Base-by-base conservation (phyloP, 768 basidiomycete species). In the Hericium coralloides region DNA sequence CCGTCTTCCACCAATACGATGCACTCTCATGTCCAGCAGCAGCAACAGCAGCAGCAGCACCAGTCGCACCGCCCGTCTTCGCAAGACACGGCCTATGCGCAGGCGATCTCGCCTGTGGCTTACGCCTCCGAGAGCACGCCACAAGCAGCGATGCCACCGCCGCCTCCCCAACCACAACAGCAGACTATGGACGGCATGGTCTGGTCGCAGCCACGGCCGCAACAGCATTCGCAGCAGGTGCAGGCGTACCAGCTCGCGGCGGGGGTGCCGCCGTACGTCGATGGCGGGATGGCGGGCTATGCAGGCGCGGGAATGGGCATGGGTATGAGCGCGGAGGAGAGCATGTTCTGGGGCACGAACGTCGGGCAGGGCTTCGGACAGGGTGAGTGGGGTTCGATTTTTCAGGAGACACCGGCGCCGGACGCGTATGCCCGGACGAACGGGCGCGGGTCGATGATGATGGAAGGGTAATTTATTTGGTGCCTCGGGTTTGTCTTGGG, bases 351-450 rank as follows among this genome's bases (percentile, higher is more conserved):
- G 85, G 85, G 85, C 26, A 77, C 85, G 49, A 25, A 23, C 17
- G 43, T 45, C 9, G 77, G 81, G 37, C 75, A 80, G 49, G 82
- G 82, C 9, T 83, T 87, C 64, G 84, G 79, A 53, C 83, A 84
- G 59, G 79, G 80, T 36, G 86, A 87, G 68, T 88, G 86, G 86
- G 59, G 53, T 18, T 57, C 53, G 20, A 58, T 58, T 23, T 60
- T 54, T 22, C 39, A 54, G 18, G 53, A 54, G 43, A 20, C 43
- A 10, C 14, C 43, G 43, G n/a, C 5, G 43, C n/a, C n/a, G 8
- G 43, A 45, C 0, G 43, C 43, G 15, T 45, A 45, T 18, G 8
- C 17, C 12, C 15, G 18, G 15, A 18, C 41, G 41, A 43, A 43
- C 20, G 43, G 43, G 43, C 43, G 43, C 7, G 43, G 43, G 17